Base-by-base conservation (phyloP, 129 eudicot genomes). In the Flaveria sonorensis region DNA sequence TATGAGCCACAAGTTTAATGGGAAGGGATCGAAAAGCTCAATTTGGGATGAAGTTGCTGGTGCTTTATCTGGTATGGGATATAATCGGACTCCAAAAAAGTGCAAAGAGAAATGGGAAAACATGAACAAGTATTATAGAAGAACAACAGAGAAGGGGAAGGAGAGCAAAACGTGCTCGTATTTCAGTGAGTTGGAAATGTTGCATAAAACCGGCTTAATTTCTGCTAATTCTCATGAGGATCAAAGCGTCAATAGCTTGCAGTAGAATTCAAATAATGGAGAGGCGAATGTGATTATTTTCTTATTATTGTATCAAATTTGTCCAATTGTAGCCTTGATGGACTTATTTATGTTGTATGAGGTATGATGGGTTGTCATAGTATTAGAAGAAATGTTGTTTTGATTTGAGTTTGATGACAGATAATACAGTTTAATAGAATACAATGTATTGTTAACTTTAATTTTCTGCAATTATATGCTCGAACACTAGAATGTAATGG, bases 51-150 rank as follows among this genome's bases (percentile, higher is more conserved):
- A 87, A 23, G 85, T 89, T 30, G 80, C 96, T 18, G 59, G 45
- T 20, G 78, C 53, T 6, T 69, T 89, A 59, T 56, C 76, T 60
- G 61, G 69, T 6, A 75, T 87, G 85, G 96, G 96, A 1, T 89
- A 78, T 71, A 70, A 71, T 21, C 73, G 91, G 20, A 81, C 77
- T n/a, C 83, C 96, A 10, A 84, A 80, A 81, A 90, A 79, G 75
- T 90, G 90, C 79, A 90, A 82, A 76, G 92, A 90, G 84, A 90
- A 90, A 72, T 90, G 96, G 92, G 96, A 90, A 50, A 90, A 86
- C 69, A 88, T 90, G 39, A 90, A 84, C 61, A 90, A 90, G 80
- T 88, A 90, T 81, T 90, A 81, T 20, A 82, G 72, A 74, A 84
- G 75, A 75, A 73, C 85, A 4, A 59, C 39, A 69, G 87, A 85